Percentiles rank a stretch among this genome's conserved stretches.
Conservation (phyloP, 805 yeast species). For the Candida parachauliodes region DNA sequence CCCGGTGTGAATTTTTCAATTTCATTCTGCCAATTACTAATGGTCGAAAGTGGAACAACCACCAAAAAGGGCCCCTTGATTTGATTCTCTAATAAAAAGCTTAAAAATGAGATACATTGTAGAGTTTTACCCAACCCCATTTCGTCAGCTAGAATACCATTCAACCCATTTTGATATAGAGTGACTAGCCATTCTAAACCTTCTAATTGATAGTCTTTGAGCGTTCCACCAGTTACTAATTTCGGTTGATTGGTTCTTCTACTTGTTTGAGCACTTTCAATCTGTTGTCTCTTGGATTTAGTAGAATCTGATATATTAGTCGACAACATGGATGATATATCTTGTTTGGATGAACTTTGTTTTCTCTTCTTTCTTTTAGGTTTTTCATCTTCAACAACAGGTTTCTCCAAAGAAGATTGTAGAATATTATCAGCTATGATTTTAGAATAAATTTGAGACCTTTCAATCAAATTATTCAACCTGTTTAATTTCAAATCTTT, state of each 20-base stretch:
- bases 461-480: slow-evolving; percentile 72
- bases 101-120: slow-evolving; percentile 77
- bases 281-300: slow-evolving; percentile 17
- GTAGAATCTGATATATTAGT: slow-evolving; percentile 16
- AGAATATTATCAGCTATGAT: slow-evolving; percentile 79
- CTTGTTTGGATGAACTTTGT: slow-evolving; percentile 12
- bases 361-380: slow-evolving; percentile 21
- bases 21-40: slow-evolving; percentile 82
- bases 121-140: slow-evolving; percentile 97
- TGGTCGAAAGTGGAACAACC: slow-evolving; percentile 80
- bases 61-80: slow-evolving; percentile 74
- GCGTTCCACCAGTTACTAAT: slow-evolving; percentile 41
- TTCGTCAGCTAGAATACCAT: slow-evolving; percentile 95
- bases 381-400: slow-evolving; percentile 10
- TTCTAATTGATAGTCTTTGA: slow-evolving; percentile 83
- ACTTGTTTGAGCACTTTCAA: slow-evolving; percentile 22
- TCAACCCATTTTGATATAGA: slow-evolving; percentile 86
- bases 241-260: slow-evolving; percentile 22
- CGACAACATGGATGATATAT: slow-evolving; percentile 17
- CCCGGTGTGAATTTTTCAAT: slow-evolving; percentile 69
- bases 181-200: slow-evolving; percentile 91
- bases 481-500: slow-evolving; percentile 60
- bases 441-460: slow-evolving; percentile 82
- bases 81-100: slow-evolving; percentile 74
- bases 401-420: slow-evolving; percentile 32